A percentile compares a stretch with the other conserved stretches of the same genome.
phyloP scores from a whole-genome alignment of 2,329 filamentous ascomycete genomes.

The Ceratocystis destructans region DNA sequence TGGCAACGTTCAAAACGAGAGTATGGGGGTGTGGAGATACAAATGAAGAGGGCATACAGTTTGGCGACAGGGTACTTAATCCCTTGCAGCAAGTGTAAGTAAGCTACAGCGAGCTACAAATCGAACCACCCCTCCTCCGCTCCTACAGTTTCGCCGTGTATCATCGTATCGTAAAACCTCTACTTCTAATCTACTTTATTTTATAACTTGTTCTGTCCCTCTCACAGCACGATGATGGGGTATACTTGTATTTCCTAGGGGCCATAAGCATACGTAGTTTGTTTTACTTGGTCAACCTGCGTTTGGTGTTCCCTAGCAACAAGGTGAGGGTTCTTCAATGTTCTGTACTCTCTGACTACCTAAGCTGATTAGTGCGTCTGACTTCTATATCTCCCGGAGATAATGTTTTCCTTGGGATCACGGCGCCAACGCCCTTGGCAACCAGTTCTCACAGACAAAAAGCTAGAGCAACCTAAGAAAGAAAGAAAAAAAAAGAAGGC shows the following conservation, averaged over 20 bases:
- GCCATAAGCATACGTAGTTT: no score
- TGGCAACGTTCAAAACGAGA: not conserved
- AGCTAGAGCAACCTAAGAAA: not conserved
- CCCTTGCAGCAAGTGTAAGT: not conserved
- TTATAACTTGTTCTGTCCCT: no score
- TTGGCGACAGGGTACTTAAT: not conserved
- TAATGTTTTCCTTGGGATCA: slow-evolving; percentile 6
- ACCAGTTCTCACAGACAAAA: not conserved
- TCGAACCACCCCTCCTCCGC: not conserved
- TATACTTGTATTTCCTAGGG: no score
- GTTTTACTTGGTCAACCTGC: no score
- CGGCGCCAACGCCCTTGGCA: not conserved
- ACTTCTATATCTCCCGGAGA: not conserved
- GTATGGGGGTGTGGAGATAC: not conserved
- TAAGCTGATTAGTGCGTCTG: not conserved
- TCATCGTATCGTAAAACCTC: not conserved
- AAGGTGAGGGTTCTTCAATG: not conserved
- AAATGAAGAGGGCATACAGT: no score
- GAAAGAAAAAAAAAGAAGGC: not conserved
- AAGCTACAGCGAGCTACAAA: not conserved
- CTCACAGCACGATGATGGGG: no score
- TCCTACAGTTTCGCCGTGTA: not conserved
- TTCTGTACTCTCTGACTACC: not conserved
- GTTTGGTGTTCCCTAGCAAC: not conserved
- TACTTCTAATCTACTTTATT: no score